A percentile compares a stretch with the other conserved stretches of the same genome.
Conservation (phyloP, 2,329 filamentous ascomycete genomes). For the Mollisia scopiformis region DNA sequence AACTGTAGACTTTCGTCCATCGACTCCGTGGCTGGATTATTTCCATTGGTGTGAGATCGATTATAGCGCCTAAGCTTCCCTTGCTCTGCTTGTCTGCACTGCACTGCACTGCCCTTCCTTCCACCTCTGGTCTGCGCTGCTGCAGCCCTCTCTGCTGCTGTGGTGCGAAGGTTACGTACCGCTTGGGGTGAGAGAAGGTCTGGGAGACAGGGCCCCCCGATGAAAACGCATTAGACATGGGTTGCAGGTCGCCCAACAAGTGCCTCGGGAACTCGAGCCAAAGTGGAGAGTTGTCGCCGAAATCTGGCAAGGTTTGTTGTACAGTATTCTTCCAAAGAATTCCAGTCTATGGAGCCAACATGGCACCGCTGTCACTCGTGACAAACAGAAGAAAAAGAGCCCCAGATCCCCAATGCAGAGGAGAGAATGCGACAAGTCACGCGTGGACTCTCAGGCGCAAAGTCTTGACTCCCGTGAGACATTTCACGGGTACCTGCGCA, state of each 20-base stretch:
- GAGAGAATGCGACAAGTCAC: conserved; percentile 15
- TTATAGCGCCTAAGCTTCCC: conserved; percentile 22
- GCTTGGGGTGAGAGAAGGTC: background rate
- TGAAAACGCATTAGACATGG: background rate
- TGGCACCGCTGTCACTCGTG: background rate
- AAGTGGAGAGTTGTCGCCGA: background rate
- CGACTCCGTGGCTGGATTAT: conserved; percentile 18
- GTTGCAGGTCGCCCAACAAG: background rate
- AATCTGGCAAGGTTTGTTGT: background rate
- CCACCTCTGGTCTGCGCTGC: background rate
- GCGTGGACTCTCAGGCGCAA: background rate
- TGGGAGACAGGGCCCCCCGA: background rate
- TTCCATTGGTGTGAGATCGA: background rate
- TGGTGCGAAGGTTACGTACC: background rate
- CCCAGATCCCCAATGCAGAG: background rate
- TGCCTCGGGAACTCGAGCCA: background rate
- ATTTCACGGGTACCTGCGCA: conserved; percentile 27
- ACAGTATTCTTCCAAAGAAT: background rate
- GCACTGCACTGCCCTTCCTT: no score
- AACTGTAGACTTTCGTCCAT: background rate
- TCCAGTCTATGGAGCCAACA: conserved; percentile 8
- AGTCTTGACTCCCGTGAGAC: conserved; percentile 15
- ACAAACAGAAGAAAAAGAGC: conserved; percentile 1
- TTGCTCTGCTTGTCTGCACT: no score
- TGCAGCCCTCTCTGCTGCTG: background rate